Base-by-base conservation (phyloP, 768 basidiomycete genomes). In the Mycena vulgaris region DNA sequence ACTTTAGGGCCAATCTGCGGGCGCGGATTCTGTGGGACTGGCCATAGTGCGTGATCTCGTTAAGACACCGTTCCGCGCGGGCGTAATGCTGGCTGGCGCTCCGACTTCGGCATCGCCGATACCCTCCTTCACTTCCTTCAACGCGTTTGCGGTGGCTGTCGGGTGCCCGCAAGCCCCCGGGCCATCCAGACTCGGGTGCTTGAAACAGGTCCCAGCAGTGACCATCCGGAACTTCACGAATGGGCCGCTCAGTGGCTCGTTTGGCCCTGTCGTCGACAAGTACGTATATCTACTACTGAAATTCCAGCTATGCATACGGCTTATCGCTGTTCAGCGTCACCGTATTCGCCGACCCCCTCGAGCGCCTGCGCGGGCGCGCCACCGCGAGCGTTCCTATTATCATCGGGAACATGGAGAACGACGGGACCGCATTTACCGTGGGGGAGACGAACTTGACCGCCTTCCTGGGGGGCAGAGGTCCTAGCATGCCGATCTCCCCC, bases 121-220 rank as follows among this genome's bases (percentile, higher is more conserved):
- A 6, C 59, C 66, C 17, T 37, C 37, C 14, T 71, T 57, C 55
- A 11, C 31, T 13, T 47, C 66, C 4, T 71, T 71, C 37, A 30
- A 68, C 37, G 49, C 19, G 6, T 27, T 75, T 17, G 65, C 75
- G 8, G 31, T 2, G 28, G 69, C 49, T 0, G 52, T 68, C 14
- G 71, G 71, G 31, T 78, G 77, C 47, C 28, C 40, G 6, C 63
- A 76, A 52, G 5, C 71, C 13, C 69, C 77, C 1, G 77, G 77
- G 1, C 17, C 63, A 1, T 21, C 17, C 23, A 63, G 77, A 23
- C 59, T 78, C 23, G 17, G 49, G 7, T 78, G 77, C 66, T 57
- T 78, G 39, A 72, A 70, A 33, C 51, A 47, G 14, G 70, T 79
- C 9, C 72, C 78, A 10, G 74, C 75, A 1, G 27, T 55, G 8